phyloP scores from a whole-genome alignment of 441 rosid species.

The Euphorbia celastroides region DNA sequence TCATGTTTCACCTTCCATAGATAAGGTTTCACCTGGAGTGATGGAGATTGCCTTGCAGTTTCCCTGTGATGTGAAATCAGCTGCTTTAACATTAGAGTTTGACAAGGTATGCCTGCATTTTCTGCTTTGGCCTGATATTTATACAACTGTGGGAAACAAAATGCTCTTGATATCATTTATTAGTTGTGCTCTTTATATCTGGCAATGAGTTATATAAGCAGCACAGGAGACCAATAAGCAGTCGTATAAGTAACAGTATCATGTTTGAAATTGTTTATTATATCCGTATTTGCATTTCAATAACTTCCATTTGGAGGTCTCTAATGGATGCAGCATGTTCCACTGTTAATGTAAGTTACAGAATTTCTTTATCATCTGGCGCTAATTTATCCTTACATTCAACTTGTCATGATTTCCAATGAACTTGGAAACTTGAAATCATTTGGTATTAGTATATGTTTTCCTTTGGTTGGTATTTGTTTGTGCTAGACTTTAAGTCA shows the following conservation, averaged over 20 bases:
- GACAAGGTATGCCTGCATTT: constrained; percentile 60
- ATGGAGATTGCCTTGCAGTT: constrained; percentile 83
- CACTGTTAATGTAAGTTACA: not conserved
- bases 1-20: constrained; percentile 74
- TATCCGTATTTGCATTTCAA: not conserved
- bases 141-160: not conserved
- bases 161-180: not conserved
- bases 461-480: not conserved
- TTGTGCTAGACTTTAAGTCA: not conserved
- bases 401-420: not conserved
- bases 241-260: not conserved
- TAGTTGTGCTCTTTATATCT: not conserved
- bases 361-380: not conserved
- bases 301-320: not conserved
- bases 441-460: not conserved
- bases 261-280: not conserved
- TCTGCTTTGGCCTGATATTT: not conserved
- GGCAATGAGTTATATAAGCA: not conserved
- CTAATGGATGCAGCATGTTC: not conserved
- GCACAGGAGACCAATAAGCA: not conserved
- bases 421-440: not conserved
- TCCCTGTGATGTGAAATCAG: constrained; percentile 67
- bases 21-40: constrained; percentile 86
- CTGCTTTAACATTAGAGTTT: constrained; percentile 73
- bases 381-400: not conserved